A percentile compares a stretch with the other conserved stretches of the same genome.
These are phyloP conservation scores for Globisporangium polare DNA, from an alignment of 352 stramenopile species.

Conservation along the genomic window DNA sequence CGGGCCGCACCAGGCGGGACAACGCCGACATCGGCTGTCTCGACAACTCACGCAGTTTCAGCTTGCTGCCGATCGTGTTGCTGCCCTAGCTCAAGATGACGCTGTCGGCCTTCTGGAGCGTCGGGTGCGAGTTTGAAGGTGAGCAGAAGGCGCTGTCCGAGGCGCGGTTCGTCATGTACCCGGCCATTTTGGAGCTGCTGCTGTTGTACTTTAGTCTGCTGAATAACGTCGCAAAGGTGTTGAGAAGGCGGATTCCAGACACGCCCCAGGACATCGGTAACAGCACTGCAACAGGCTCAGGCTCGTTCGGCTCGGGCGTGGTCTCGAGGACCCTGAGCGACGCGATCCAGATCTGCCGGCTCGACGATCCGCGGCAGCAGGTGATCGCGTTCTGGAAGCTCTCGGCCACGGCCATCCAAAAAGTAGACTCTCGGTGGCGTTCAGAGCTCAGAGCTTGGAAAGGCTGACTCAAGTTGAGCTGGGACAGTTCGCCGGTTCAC, in stretches of 20 bases:
- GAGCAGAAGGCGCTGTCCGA: constrained; percentile 37
- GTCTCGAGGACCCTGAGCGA: not conserved
- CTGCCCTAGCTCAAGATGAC: constrained; percentile 36
- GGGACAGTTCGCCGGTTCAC: no score
- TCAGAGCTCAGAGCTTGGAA: no score
- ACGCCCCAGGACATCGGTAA: constrained; percentile 1
- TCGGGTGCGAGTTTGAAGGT: constrained; percentile 40
- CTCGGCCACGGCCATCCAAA: not conserved
- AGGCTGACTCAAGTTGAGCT: no score
- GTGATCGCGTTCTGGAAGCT: not conserved
- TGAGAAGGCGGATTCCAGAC: constrained; percentile 30
- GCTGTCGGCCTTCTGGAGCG: constrained; percentile 36
- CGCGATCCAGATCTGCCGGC: not conserved
- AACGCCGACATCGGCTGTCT: constrained; percentile 36
- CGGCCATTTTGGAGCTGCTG: constrained; percentile 28
- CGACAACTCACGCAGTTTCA: constrained; percentile 31
- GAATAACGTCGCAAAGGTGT: constrained; percentile 38
- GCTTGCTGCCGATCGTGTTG: constrained; percentile 39
- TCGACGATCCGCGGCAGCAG: not conserved
- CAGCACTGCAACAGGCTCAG: not conserved
- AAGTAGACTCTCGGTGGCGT: not conserved
- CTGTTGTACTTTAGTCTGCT: constrained; percentile 42
- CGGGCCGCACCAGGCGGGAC: constrained; percentile 19
- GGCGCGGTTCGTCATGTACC: constrained; percentile 49
- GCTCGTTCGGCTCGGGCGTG: not conserved